A percentile compares a stretch with the other conserved stretches of the same genome.
phyloP scores from a whole-genome alignment of 208 protist species.

The Crithidia brevicula region DNA sequence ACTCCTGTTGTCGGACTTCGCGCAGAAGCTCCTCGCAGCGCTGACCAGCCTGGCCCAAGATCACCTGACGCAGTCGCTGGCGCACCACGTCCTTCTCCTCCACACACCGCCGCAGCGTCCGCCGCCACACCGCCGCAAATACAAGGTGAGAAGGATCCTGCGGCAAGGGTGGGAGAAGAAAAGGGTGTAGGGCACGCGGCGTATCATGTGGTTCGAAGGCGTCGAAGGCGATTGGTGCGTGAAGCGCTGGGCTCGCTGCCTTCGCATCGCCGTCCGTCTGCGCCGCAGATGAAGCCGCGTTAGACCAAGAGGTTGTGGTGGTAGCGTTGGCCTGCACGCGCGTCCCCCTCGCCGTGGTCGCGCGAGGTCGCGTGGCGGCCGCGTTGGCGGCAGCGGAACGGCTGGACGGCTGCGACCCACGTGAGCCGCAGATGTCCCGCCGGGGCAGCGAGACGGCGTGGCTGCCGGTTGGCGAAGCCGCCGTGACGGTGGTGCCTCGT shows the following conservation, averaged over 20 bases:
- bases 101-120: constrained; percentile 40
- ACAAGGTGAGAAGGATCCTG: constrained; percentile 46
- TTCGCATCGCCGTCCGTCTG: not conserved
- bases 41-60: constrained; percentile 31
- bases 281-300: not conserved
- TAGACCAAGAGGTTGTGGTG: not conserved
- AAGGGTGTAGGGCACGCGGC: constrained; percentile 39
- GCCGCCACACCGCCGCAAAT: constrained; percentile 58
- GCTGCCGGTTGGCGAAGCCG: constrained; percentile 39
- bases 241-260: not conserved
- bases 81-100: constrained; percentile 30
- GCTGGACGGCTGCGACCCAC: not conserved
- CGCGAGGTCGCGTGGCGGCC: no score
- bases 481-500: constrained; percentile 48
- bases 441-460: constrained; percentile 31
- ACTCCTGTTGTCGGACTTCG: constrained; percentile 19
- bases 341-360: no score
- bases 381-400: no score
- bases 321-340: not conserved
- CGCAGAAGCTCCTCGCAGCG: constrained; percentile 43
- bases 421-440: constrained; percentile 35
- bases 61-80: constrained; percentile 37
- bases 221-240: constrained; percentile 28
- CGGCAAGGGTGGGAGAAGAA: constrained; percentile 59
- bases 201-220: constrained; percentile 44